These are phyloP conservation scores for Amaranthus tricolor DNA, from an alignment of 179 eudicot species.

Conservation along the genomic window DNA sequence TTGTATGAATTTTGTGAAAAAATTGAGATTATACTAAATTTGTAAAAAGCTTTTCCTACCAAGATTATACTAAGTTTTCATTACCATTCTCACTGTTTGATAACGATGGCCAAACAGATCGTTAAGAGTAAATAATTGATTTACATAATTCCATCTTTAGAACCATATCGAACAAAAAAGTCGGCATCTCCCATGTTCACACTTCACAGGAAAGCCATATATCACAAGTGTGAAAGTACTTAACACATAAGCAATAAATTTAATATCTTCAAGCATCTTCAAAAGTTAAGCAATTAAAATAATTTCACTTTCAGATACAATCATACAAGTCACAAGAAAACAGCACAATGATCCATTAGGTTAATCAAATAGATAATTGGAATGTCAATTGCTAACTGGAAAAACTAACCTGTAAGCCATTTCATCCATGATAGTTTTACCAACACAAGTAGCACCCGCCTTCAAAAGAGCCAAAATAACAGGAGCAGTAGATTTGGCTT, in stretches of 20 bases:
- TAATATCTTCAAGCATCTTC: neutral
- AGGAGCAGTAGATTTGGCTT: constrained; percentile 70
- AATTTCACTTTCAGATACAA: neutral
- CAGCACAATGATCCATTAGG: neutral
- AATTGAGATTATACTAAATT: neutral
- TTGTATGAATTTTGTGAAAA: too few relatives aligned
- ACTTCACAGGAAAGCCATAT: neutral
- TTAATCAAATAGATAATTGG: neutral
- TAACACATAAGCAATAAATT: neutral
- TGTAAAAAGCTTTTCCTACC: neutral
- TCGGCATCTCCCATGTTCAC: neutral
- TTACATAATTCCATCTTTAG: neutral
- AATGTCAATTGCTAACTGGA: neutral
- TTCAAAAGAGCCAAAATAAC: constrained; percentile 49
- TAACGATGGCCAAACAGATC: too few relatives aligned
- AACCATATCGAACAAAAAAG: neutral
- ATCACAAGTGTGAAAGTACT: neutral
- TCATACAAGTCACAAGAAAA: neutral
- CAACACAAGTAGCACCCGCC: constrained; percentile 83
- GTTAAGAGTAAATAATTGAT: too few relatives aligned
- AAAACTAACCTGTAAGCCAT: constrained; percentile 82
- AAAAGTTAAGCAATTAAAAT: neutral
- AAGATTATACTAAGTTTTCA: neutral
- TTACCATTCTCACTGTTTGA: too few relatives aligned
- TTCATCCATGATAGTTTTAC: constrained; percentile 94